Base-by-base conservation (phyloP, 2,329 filamentous ascomycete species). In the Chlorencoelia australis region DNA sequence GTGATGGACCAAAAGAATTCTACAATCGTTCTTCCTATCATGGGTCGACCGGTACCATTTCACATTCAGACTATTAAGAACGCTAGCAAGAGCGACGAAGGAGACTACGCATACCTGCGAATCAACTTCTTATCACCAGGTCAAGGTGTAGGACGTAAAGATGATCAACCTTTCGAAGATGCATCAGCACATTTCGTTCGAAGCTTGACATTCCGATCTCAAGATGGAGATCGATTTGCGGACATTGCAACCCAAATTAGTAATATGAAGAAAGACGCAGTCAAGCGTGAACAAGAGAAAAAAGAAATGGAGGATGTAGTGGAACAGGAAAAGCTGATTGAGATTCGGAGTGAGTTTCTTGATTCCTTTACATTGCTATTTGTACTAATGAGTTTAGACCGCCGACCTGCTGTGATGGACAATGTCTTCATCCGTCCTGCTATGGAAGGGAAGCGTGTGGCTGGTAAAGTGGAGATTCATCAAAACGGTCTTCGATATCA, bases 291-390 rank as follows among this genome's bases (percentile, higher is more conserved):
- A 60, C 88, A 95, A 54, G 89, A 95, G 62, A 95, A 96, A 75
- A 98, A 98, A 66, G 89, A 98, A 51, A 82, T 98, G 82, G 91
- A 98, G 58, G 91, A 98, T 60, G 91, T 98, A 15, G 88, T 98
- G 5, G 91, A 96, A 62, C 91, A 98, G 60, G 91, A 98, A 59
- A 98, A 98, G 66, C 75, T 98, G 35, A 69, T 93, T 49, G 88
- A 95, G 57, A 88, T 96, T 49, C 74, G 91, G 68, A 94, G 83
- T 86, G 67, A 66, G 78, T 66, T 24, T 5, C 7, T 8, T 11
- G 8, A 9, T 32, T 11, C 16, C 3, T 15, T 7, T 25, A 20
- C 26, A 25, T 11, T 75, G 63, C 73, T 55, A 13, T 20, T 5
- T 30, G 24, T 31, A 9, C 26, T 39, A 17, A 39, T 21, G 25